phyloP scores from a whole-genome alignment of 768 basidiomycete species.

The Podaxis carcinomalis region DNA sequence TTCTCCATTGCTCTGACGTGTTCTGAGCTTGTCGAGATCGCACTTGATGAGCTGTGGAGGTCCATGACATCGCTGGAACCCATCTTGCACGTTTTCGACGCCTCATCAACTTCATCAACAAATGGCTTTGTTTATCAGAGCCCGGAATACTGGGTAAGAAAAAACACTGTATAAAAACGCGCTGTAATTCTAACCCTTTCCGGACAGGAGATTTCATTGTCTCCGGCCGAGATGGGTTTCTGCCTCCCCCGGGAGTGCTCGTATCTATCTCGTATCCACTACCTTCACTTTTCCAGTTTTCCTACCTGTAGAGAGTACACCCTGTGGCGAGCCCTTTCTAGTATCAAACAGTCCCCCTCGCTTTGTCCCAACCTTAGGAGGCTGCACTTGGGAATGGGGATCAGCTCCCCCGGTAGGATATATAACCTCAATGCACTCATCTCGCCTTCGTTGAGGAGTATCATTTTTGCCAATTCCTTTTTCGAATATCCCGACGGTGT shows the following conservation, averaged over 20 bases:
- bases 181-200: not conserved
- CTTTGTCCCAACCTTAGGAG: not conserved
- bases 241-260: not conserved
- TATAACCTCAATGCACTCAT: not conserved
- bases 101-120: not conserved
- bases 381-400: not conserved
- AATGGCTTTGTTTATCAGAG: not conserved
- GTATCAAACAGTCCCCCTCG: not conserved
- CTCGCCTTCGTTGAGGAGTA: not conserved
- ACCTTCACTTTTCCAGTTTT: not conserved
- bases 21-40: not conserved
- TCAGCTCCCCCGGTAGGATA: not conserved
- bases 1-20: not conserved
- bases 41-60: constrained; percentile 4
- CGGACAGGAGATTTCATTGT: not conserved
- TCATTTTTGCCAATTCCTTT: not conserved
- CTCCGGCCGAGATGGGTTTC: not conserved
- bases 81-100: not conserved
- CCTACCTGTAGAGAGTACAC: not conserved
- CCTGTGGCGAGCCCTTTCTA: not conserved
- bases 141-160: not conserved
- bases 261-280: not conserved
- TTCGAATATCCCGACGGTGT: not conserved
- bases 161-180: not conserved
- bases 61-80: not conserved